Evolutionary conservation across 345 rosid genomes (phyloP).

Genomic region (Excoecaria agallocha): DNA sequence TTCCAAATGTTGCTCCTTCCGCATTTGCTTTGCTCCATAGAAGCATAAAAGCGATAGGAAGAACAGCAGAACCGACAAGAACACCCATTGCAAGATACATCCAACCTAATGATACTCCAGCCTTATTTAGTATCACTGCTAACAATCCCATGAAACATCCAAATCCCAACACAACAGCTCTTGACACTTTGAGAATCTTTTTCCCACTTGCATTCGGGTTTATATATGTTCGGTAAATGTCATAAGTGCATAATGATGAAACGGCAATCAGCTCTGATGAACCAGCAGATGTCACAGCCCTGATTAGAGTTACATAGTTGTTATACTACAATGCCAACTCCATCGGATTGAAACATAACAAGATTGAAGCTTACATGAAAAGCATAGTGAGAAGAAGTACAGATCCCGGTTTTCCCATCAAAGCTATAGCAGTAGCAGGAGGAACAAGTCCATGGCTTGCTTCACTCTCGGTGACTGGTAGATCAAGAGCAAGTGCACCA

Average conservation of each 20-base stretch:
- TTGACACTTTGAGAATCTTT: conserved; percentile 67
- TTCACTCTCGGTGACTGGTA: conserved; percentile 64
- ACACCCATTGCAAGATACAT: conserved; percentile 97
- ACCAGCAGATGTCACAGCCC: conserved; percentile 98
- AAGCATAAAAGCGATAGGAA: conserved; percentile 89
- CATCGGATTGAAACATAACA: not conserved
- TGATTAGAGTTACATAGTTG: conserved; percentile 18
- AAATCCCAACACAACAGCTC: conserved; percentile 65
- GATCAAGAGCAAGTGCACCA: conserved; percentile 89
- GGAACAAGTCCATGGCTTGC: conserved; percentile 87
- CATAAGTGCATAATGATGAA: conserved; percentile 85
- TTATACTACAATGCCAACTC: not conserved
- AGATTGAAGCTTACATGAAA: conserved; percentile 64
- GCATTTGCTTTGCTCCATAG: conserved; percentile 93
- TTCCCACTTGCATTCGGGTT: conserved; percentile 74
- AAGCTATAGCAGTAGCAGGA: conserved; percentile 87
- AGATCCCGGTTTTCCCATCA: conserved; percentile 95
- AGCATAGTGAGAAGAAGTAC: conserved; percentile 90
- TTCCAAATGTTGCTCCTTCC: conserved; percentile 68
- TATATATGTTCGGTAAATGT: conserved; percentile 84
- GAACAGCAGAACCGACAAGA: conserved; percentile 81
- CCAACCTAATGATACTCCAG: conserved; percentile 91
- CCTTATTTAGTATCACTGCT: conserved; percentile 77
- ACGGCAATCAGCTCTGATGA: conserved; percentile 87
- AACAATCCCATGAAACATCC: conserved; percentile 96